A percentile compares a stretch with the other conserved stretches of the same genome.
These are phyloP conservation scores for Coemansia sp. DNA, from an alignment of 192 early-diverging fungal species.

Conservation along the genomic window DNA sequence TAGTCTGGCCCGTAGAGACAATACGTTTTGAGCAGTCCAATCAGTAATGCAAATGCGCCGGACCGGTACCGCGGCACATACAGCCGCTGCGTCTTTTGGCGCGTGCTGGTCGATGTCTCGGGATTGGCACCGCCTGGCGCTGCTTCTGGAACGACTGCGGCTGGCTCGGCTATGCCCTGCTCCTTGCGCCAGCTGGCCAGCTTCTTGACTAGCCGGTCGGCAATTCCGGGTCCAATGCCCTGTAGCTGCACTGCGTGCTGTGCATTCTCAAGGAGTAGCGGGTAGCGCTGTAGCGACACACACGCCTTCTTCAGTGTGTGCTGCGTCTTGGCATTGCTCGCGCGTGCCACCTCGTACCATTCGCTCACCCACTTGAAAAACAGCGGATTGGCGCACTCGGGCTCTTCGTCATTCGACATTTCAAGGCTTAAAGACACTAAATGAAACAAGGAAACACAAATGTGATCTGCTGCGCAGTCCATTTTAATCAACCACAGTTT, in stretches of 20 bases:
- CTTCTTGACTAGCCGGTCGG: conserved; percentile 54
- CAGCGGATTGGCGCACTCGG: conserved; percentile 66
- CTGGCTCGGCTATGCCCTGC: conserved; percentile 29
- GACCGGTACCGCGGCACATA: conserved; percentile 80
- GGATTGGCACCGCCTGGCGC: background rate
- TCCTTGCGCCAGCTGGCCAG: conserved; percentile 59
- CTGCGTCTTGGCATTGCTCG: conserved; percentile 54
- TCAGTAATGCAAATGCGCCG: conserved; percentile 78
- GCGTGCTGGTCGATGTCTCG: background rate
- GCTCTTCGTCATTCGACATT: conserved; percentile 15
- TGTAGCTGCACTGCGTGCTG: conserved; percentile 58
- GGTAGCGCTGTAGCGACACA: conserved; percentile 63
- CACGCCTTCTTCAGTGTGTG: conserved; percentile 62
- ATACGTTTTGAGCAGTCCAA: conserved; percentile 59
- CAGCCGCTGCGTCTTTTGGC: conserved; percentile 9
- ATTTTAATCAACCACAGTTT: background rate
- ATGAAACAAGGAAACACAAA: background rate
- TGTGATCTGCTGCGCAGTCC: background rate
- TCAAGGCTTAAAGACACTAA: conserved; percentile 4
- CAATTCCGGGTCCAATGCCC: conserved; percentile 65
- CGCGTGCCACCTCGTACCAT: conserved; percentile 61
- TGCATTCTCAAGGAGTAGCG: conserved; percentile 60
- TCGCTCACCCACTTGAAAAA: conserved; percentile 67
- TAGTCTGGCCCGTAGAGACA: conserved; percentile 37
- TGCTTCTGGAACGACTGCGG: background rate